Evolutionary conservation across 202 grass and related monocot species (phyloP), one percentile per base, ranked within the genome.

Genomic region (Elaeis oleifera): DNA sequence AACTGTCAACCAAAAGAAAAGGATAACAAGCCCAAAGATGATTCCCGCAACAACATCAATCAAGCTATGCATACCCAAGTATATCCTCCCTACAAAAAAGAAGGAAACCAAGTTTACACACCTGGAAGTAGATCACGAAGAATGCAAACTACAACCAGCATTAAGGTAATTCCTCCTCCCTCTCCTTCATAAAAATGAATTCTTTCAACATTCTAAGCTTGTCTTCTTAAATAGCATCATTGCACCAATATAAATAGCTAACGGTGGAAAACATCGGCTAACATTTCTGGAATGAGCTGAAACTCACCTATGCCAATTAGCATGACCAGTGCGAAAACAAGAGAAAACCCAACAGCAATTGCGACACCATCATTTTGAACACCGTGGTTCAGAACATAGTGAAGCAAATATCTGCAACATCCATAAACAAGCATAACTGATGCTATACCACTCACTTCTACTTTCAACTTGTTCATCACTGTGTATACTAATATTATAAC

Each of bases 41-140:
- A 86, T 73, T 60, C 94, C 94, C 74, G 84, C 78, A 17, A 73
- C 63, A 67, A 92, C 88, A 62, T 97, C 94, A 0, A 58, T 86
- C 74, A 86, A 60, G 75, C 94, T 99, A 71, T 99, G 94, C 94
- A 99, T 99, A 36, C 94, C 94, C 64, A 99, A 65, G 74, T 99
- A 99, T 72, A 99, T 80, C 68, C 94, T 84, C 18, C 79, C 94
- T 99, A 65, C 51, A 16, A 70, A 80, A 72, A 49, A 16, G 22
- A 64, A 32, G 28, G 36, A 44, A 44, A 44, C 36, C 36, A 13
- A 13, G 36, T 44, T 44, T 44, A 23, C 2, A 50, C 44, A 44
- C 4, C 11, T 69, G 73, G n/a, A 74, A 64, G 54, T 29, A 74
- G 59, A 50, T 58, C 3, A 16, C 0, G 63, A 73, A 19, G 67